Conservation (phyloP, 495 filamentous ascomycete genomes). For the Annulohypoxylon moriforme region DNA sequence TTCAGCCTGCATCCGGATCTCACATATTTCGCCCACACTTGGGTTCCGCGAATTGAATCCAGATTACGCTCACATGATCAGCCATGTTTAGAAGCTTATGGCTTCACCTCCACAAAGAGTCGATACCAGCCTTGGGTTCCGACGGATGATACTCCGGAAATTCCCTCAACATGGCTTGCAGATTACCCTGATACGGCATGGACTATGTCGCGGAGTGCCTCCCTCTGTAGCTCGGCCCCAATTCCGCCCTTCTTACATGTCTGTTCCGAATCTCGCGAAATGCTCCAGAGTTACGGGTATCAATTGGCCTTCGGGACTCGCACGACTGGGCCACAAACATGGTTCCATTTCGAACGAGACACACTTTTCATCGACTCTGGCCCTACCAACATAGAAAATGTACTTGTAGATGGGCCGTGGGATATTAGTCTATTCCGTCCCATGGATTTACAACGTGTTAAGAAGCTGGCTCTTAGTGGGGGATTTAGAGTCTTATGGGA, state of each 20-base stretch:
- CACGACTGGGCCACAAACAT: constrained; percentile 19
- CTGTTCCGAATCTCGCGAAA: constrained; percentile 27
- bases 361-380: neutral
- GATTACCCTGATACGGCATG: constrained; percentile 3
- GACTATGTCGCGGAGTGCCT: constrained; percentile 4
- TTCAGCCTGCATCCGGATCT: constrained; percentile 22
- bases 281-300: constrained; percentile 24
- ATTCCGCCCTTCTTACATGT: constrained; percentile 33
- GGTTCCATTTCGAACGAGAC: constrained; percentile 34
- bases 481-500: too few relatives aligned
- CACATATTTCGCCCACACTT: constrained; percentile 12
- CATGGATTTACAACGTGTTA: constrained; percentile 4
- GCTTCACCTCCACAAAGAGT: constrained; percentile 3
- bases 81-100: neutral
- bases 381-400: too few relatives aligned
- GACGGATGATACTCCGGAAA: constrained; percentile 8
- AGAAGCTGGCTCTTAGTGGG: neutral
- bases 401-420: neutral
- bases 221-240: constrained; percentile 19
- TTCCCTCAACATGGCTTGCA: constrained; percentile 5
- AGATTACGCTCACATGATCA: neutral
- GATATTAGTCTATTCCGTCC: constrained; percentile 13
- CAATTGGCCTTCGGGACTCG: constrained; percentile 32
- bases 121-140: constrained; percentile 14
- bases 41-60: neutral